A percentile compares a stretch with the other conserved stretches of the same genome.
Evolutionary conservation across 352 stramenopile species (phyloP).

Genomic region (Pythium plurisporium): DNA sequence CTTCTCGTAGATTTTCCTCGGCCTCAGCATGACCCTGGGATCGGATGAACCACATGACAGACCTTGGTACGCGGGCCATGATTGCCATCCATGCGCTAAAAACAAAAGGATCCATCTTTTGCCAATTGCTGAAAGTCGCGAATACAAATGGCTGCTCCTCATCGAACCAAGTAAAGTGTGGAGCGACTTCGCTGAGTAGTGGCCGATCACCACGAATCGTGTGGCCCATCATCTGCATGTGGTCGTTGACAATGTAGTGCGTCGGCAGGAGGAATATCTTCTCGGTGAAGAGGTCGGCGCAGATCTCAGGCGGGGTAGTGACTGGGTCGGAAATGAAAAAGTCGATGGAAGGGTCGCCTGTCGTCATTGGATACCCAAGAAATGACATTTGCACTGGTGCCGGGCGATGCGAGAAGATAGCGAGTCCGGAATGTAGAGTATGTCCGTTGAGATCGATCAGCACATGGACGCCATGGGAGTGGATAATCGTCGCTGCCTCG

Average conservation of each 20-base stretch:
- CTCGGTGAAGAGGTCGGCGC: constrained; percentile 48
- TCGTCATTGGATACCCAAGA: constrained; percentile 77
- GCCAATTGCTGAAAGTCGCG: constrained; percentile 84
- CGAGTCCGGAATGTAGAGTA: constrained; percentile 70
- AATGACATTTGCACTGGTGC: constrained; percentile 69
- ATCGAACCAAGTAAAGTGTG: constrained; percentile 1
- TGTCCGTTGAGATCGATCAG: constrained; percentile 84
- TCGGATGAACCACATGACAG: constrained; percentile 73
- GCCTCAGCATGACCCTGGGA: constrained; percentile 52
- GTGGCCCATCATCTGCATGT: constrained; percentile 71
- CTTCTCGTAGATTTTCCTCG: constrained; percentile 36
- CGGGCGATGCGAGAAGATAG: constrained; percentile 55
- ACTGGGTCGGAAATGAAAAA: constrained; percentile 64
- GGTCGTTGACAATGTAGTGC: constrained; percentile 83
- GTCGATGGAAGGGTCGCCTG: constrained; percentile 52
- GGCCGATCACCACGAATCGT: constrained; percentile 32
- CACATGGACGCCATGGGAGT: constrained; percentile 56
- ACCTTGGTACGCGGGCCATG: constrained; percentile 51
- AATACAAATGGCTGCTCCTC: constrained; percentile 45
- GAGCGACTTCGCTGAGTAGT: constrained; percentile 6
- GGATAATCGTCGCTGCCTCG: constrained; percentile 48
- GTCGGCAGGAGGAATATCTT: constrained; percentile 66
- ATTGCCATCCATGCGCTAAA: constrained; percentile 83
- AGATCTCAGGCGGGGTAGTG: constrained; percentile 40
- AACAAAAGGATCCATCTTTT: constrained; percentile 79